Conservation (phyloP, 148 eudicot species). For the Polygonum aviculare region DNA sequence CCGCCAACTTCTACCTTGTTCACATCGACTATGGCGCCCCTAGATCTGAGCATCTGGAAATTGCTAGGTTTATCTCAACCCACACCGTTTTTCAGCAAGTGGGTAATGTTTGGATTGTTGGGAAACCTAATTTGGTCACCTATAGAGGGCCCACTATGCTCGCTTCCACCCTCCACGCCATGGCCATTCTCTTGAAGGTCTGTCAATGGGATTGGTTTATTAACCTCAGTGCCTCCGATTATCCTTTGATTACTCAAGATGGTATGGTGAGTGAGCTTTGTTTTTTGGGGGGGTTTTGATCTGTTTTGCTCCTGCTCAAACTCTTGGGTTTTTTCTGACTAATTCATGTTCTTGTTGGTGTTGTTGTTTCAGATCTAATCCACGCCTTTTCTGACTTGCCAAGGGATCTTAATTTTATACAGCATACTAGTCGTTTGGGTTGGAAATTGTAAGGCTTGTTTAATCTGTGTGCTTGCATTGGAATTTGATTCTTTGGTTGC, state of each 20-base stretch:
- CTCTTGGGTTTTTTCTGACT: neutral
- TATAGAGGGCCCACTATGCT: constrained; percentile 95
- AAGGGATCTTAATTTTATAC: constrained; percentile 72
- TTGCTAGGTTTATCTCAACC: constrained; percentile 44
- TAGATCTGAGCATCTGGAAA: constrained; percentile 41
- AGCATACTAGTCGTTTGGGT: constrained; percentile 74
- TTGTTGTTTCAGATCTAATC: constrained; percentile 58
- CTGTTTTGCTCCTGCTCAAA: neutral
- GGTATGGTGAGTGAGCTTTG: constrained; percentile 86
- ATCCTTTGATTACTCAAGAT: constrained; percentile 94
- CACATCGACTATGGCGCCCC: constrained; percentile 69
- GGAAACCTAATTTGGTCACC: constrained; percentile 67
- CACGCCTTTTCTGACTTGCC: constrained; percentile 74
- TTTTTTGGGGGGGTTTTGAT: neutral
- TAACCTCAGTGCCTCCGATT: constrained; percentile 97
- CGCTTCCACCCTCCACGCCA: constrained; percentile 70
- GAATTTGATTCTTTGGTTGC: neutral
- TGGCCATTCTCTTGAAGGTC: constrained; percentile 54
- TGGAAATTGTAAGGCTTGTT: constrained; percentile 69
- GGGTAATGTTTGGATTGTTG: constrained; percentile 82
- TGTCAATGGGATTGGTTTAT: constrained; percentile 91
- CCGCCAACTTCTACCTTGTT: constrained; percentile 69
- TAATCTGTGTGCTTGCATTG: neutral
- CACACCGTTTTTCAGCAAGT: constrained; percentile 38
- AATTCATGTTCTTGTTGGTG: neutral